Conservation (phyloP, 257 asterid genomes). For the Solanum raphanifolium region DNA sequence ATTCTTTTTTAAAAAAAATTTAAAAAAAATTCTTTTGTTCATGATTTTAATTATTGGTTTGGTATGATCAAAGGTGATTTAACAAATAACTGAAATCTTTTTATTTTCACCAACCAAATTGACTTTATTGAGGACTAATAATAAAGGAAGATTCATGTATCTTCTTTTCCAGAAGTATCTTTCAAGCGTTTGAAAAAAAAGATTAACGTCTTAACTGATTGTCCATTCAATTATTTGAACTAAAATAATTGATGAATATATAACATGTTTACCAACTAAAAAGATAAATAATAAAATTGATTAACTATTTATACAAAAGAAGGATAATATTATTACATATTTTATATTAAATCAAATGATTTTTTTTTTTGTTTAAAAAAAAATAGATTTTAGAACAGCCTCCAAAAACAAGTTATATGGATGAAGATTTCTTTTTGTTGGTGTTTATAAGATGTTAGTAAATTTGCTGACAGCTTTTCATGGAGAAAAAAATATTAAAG, state of each 20-base stretch:
- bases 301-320: neutral
- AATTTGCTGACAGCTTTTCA: constrained; percentile 5
- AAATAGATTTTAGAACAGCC: neutral
- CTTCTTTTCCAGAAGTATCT: neutral
- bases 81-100: constrained; percentile 6
- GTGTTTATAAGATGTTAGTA: neutral
- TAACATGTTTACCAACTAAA: neutral
- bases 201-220: neutral
- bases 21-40: neutral
- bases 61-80: neutral
- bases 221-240: neutral
- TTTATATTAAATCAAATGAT: neutral
- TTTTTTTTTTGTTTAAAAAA: neutral
- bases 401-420: neutral
- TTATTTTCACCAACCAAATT: constrained; percentile 25
- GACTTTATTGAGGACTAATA: constrained; percentile 14
- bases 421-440: neutral
- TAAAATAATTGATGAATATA: neutral
- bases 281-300: neutral
- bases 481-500: neutral
- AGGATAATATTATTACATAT: neutral
- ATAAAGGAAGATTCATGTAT: neutral
- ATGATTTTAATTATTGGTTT: neutral
- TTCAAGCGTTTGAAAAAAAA: neutral
- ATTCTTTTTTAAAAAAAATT: constrained; percentile 5